phyloP scores from a whole-genome alignment of 768 basidiomycete genomes.

The Mycena haematopus region DNA sequence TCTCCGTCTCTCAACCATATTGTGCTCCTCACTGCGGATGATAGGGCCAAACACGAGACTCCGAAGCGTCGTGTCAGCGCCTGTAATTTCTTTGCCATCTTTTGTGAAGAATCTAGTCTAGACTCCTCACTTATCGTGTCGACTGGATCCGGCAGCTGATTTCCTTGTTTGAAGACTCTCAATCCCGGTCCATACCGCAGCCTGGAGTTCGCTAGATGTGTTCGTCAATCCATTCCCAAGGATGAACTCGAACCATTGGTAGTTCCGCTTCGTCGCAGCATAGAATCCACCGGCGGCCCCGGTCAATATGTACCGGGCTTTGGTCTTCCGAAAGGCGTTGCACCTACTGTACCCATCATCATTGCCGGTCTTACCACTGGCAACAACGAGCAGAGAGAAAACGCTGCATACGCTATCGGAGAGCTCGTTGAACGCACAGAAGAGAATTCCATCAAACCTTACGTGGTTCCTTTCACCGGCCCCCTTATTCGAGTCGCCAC shows the following conservation, averaged over 20 bases:
- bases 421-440: slow-evolving; percentile 91
- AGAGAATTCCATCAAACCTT: slow-evolving; percentile 87
- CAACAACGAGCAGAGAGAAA: slow-evolving; percentile 93
- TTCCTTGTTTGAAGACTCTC: slow-evolving; percentile 78
- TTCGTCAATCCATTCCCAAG: slow-evolving; percentile 90
- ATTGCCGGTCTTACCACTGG: slow-evolving; percentile 94
- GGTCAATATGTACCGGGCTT: slow-evolving; percentile 86
- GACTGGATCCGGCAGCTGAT: slow-evolving; percentile 96
- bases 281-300: slow-evolving; percentile 84
- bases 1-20: neutral
- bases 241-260: slow-evolving; percentile 93
- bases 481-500: slow-evolving; percentile 95
- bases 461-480: slow-evolving; percentile 94
- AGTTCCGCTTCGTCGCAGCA: slow-evolving; percentile 84
- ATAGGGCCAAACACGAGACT: slow-evolving; percentile 82
- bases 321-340: slow-evolving; percentile 81
- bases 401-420: slow-evolving; percentile 95
- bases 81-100: slow-evolving; percentile 76
- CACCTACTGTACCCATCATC: slow-evolving; percentile 85
- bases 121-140: slow-evolving; percentile 87
- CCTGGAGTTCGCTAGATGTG: slow-evolving; percentile 81
- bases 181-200: slow-evolving; percentile 81
- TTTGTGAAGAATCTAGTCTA: slow-evolving; percentile 83
- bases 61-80: slow-evolving; percentile 79
- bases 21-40: neutral